These are phyloP conservation scores for Coccomyxa subellipsoidea DNA, from an alignment of 163 green algal species.

Conservation along the genomic window DNA sequence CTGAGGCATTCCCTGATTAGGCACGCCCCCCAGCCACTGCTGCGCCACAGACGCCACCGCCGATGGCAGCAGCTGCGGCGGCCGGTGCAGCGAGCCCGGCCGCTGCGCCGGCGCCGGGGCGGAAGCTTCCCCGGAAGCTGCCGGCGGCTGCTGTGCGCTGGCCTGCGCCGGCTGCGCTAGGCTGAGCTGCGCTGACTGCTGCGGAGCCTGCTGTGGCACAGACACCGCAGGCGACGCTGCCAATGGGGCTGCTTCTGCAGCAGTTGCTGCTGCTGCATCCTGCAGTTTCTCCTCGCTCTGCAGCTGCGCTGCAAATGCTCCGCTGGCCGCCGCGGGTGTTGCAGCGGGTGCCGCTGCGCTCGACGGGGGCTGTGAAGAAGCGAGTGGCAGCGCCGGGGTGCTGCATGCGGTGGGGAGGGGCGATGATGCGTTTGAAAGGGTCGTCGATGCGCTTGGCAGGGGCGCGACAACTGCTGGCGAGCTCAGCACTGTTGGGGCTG, in stretches of 20 bases:
- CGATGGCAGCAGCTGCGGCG: background rate
- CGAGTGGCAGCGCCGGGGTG: background rate
- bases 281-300: background rate
- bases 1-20: background rate
- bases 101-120: background rate
- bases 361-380: too few relatives aligned
- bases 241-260: background rate
- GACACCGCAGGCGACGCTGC: background rate
- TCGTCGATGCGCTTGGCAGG: background rate
- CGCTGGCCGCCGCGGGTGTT: background rate
- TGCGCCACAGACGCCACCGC: too few relatives aligned
- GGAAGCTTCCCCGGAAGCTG: too few relatives aligned
- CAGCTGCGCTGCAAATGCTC: background rate
- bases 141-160: background rate
- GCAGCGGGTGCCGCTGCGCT: background rate
- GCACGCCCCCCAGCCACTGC: background rate
- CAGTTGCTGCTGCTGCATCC: background rate
- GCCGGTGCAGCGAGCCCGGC: slow-evolving; percentile 6
- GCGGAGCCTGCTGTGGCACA: background rate
- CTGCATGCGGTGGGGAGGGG: background rate
- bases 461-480: background rate
- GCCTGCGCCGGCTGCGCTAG: background rate
- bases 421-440: background rate
- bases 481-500: background rate
- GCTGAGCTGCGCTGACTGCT: background rate